Evolutionary conservation across 2,329 filamentous ascomycete species (phyloP).

Genomic region (Colletotrichum nymphaeae): DNA sequence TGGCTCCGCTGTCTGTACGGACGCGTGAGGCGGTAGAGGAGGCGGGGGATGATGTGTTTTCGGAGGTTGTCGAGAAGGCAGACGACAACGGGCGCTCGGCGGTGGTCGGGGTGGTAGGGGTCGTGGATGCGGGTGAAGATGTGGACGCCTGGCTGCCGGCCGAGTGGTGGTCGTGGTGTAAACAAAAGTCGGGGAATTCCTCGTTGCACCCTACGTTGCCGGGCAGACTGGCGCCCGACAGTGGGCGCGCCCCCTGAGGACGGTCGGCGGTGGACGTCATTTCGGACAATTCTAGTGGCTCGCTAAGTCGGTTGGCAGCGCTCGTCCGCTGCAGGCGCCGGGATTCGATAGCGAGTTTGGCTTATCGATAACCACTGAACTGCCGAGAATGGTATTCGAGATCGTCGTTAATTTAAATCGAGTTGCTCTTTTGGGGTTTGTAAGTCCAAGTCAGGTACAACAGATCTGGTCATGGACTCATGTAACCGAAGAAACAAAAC

Average conservation of each 20-base stretch:
- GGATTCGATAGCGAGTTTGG: constrained; percentile 22
- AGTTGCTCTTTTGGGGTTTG: neutral
- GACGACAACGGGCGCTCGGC: constrained; percentile 37
- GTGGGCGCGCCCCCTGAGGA: constrained; percentile 34
- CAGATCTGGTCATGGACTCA: neutral
- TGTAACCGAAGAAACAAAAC: neutral
- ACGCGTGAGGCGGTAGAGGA: constrained; percentile 39
- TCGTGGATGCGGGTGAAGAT: constrained; percentile 41
- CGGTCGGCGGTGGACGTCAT: constrained; percentile 31
- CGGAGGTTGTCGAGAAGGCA: constrained; percentile 10
- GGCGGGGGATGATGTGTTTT: constrained; percentile 36
- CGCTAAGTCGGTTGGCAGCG: constrained; percentile 30
- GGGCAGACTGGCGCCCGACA: constrained; percentile 42
- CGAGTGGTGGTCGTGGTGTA: constrained; percentile 44
- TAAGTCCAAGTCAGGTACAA: neutral
- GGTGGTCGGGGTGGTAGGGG: constrained; percentile 41
- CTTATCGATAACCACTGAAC: constrained; percentile 31
- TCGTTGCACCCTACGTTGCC: constrained; percentile 50
- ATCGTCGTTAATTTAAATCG: neutral
- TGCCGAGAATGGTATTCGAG: constrained; percentile 15
- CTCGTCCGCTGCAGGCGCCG: constrained; percentile 35
- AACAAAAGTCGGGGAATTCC: constrained; percentile 57
- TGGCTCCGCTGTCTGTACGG: constrained; percentile 38
- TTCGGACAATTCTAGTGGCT: constrained; percentile 35
- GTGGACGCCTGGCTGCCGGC: constrained; percentile 37